Percentiles rank a stretch among this genome's conserved stretches.
These are phyloP conservation scores for Colletotrichum sp. DNA, from an alignment of 2,329 filamentous ascomycete genomes.

Conservation along the genomic window DNA sequence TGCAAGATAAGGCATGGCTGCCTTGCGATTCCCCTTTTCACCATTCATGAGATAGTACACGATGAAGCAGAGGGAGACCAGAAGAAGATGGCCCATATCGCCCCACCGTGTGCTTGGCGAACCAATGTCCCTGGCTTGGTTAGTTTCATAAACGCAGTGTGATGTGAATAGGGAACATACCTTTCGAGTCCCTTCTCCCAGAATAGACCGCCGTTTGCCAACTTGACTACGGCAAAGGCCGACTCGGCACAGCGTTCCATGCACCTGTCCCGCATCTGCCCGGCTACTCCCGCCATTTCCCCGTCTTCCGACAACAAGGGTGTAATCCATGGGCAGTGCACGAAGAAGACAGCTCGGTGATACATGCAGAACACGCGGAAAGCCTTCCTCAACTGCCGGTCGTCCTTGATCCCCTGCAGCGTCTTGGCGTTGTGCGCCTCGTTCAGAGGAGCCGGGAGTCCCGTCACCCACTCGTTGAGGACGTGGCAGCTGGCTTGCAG, in stretches of 20 bases:
- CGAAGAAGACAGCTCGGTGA: neutral
- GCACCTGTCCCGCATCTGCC: neutral
- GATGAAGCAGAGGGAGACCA: conserved; percentile 15
- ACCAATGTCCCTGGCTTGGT: neutral
- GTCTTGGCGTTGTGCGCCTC: neutral
- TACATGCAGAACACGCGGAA: conserved; percentile 17
- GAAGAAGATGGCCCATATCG: conserved; percentile 9
- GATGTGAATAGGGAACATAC: neutral
- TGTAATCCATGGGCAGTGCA: conserved; percentile 9
- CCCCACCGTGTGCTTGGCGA: conserved; percentile 1
- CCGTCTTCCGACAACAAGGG: neutral
- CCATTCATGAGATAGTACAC: conserved; percentile 9
- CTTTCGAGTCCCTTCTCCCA: conserved; percentile 6
- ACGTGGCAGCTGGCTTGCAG: conserved; percentile 8
- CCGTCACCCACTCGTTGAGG: neutral
- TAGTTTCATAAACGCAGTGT: neutral
- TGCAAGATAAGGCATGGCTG: conserved; percentile 7
- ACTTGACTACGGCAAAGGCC: conserved; percentile 5
- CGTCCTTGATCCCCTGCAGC: neutral
- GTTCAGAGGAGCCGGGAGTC: neutral
- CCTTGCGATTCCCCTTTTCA: neutral
- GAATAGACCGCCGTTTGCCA: conserved; percentile 4
- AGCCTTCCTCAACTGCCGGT: neutral
- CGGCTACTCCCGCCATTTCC: neutral
- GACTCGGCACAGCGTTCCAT: conserved; percentile 7